Evolutionary conservation across 305 asterid species (phyloP).

Genomic region (Fraxinus baroniana): DNA sequence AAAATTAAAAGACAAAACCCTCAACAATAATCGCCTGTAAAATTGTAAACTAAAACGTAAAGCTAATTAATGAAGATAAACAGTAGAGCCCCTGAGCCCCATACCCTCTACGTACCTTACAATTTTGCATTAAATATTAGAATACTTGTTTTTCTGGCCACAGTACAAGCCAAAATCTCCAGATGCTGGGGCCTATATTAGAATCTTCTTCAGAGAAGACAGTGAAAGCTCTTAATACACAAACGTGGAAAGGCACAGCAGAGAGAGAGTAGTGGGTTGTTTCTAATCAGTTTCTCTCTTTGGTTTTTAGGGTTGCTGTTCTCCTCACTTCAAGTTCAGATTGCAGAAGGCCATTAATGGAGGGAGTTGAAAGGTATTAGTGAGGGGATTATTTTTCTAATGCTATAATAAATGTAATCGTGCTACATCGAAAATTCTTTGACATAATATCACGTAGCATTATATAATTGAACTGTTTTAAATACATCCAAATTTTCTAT

Average conservation of each 20-base stretch:
- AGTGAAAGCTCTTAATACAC: conserved; percentile 8
- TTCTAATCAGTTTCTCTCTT: conserved; percentile 46
- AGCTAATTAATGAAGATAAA: conserved; percentile 35
- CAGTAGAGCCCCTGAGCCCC: conserved; percentile 11
- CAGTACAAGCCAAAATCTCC: conserved; percentile 30
- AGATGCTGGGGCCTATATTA: conserved; percentile 58
- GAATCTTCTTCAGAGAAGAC: conserved; percentile 46
- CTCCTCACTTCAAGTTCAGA: conserved; percentile 4
- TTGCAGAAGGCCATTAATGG: conserved; percentile 33
- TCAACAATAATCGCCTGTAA: conserved; percentile 81
- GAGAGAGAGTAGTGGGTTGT: conserved; percentile 5
- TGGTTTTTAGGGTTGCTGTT: conserved; percentile 25
- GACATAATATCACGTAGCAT: too few relatives aligned
- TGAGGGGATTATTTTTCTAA: not conserved
- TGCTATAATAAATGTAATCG: not conserved
- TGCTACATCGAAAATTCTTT: too few relatives aligned
- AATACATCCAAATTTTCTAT: too few relatives aligned
- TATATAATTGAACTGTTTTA: too few relatives aligned
- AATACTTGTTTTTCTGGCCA: conserved; percentile 44
- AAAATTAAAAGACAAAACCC: conserved; percentile 47
- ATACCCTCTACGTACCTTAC: conserved; percentile 35
- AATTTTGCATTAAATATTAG: conserved; percentile 20
- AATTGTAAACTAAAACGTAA: conserved; percentile 43
- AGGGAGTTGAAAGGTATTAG: not conserved
- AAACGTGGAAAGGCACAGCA: conserved; percentile 12